Base-by-base conservation (phyloP, 768 basidiomycete genomes). In the Neoboletus subvelutipes region DNA sequence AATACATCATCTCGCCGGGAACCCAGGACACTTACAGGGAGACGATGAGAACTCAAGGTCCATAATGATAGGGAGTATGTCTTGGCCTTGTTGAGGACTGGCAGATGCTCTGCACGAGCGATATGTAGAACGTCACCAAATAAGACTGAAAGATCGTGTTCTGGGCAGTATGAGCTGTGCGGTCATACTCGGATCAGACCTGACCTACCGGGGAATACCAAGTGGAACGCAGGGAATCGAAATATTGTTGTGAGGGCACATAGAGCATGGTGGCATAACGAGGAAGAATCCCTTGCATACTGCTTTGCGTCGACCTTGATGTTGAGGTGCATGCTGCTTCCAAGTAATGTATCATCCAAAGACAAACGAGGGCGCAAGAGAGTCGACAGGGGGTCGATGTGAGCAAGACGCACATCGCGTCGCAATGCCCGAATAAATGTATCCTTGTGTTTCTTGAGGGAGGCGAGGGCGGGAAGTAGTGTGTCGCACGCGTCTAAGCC, bases 231-330 rank as follows among this genome's bases (percentile, higher is more conserved):
- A 18, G 74, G 74, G 56, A 81, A 78, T n/a, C 71, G 72, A 61
- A 86, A 77, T 52, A 88, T 72, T 50, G 76, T 76, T 5, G 83
- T 78, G 40, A 83, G 59, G 47, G 82, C 67, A 58, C 78, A 76
- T 29, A 89, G 71, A 4, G 84, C 81, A 57, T 79, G 71, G 29
- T 83, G 80, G 57, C 79, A 83, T n/a, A 88, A 64, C 2, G 67
- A 67, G 11, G 77, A 76, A 18, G 76, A 60, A 56, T 82, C 77
- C 43, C 72, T 69, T 20, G 77, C 74, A 50, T 68, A 55, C 56
- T 80, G 75, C 37, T 77, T 62, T 15, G 79, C 71, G 24, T 78
- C 75, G 36, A 72, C 73, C n/a, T 56, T 37, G 62, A 62, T 40
- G 63, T 52, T 48, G 42, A 57, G 7, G 48, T 52, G 41, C 47